phyloP scores from a whole-genome alignment of 495 filamentous ascomycete species.

The Xylaria cubensis region DNA sequence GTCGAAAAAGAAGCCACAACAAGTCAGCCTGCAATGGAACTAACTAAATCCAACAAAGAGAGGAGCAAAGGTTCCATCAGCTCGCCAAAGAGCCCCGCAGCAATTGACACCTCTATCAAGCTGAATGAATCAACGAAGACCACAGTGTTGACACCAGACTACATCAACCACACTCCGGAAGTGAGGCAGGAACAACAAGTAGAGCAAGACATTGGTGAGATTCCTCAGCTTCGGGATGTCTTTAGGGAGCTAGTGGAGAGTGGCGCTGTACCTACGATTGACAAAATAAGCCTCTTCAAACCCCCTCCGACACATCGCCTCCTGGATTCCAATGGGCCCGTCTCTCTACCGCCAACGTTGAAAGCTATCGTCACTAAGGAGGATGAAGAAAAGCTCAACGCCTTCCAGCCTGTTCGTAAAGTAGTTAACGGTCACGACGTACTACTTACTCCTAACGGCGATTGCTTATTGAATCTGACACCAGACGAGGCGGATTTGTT shows the following conservation, averaged over 20 bases:
- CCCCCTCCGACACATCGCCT: conserved; percentile 36
- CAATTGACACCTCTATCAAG: conserved; percentile 41
- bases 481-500: conserved; percentile 79
- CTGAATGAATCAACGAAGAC: conserved; percentile 44
- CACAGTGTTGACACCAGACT: conserved; percentile 42
- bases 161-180: conserved; percentile 36
- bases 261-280: conserved; percentile 30
- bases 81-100: conserved; percentile 32
- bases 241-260: conserved; percentile 37
- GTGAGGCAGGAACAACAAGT: conserved; percentile 36
- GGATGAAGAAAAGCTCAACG: conserved; percentile 54
- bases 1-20: conserved; percentile 12
- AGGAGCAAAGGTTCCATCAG: conserved; percentile 32
- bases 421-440: conserved; percentile 57
- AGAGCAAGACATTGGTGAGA: conserved; percentile 40
- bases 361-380: conserved; percentile 60
- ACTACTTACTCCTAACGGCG: conserved; percentile 79
- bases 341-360: conserved; percentile 41
- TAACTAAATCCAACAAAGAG: conserved; percentile 28
- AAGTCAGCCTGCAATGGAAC: conserved; percentile 24
- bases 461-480: conserved; percentile 76
- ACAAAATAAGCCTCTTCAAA: conserved; percentile 43
- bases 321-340: conserved; percentile 24
- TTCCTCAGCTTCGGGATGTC: conserved; percentile 41
- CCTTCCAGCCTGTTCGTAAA: conserved; percentile 59